Conservation (phyloP, 805 yeast genomes). For the Zygosaccharomyces gambellarensis region DNA sequence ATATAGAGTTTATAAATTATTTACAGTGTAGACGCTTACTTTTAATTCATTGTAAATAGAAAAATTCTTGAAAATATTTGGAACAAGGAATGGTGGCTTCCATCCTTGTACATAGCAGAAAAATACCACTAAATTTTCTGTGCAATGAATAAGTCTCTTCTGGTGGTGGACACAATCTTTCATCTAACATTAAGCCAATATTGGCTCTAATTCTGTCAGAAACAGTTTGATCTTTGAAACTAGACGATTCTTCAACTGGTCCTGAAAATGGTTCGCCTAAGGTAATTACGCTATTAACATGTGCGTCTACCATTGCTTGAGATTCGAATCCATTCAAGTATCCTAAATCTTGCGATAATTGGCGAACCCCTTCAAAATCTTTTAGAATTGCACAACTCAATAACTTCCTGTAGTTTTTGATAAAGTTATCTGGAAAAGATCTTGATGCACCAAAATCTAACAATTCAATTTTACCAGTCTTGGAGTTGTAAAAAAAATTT, state of each 20-base stretch:
- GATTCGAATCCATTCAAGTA: conserved; percentile 90
- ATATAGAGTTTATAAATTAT: not conserved
- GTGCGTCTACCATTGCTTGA: conserved; percentile 83
- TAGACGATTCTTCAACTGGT: conserved; percentile 41
- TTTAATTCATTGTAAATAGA: conserved; percentile 42
- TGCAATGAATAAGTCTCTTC: conserved; percentile 97
- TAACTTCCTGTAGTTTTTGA: conserved; percentile 60
- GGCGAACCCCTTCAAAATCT: conserved; percentile 60
- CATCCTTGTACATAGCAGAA: conserved; percentile 79
- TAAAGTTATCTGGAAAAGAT: conserved; percentile 64
- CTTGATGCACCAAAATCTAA: conserved; percentile 96
- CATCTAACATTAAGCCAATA: conserved; percentile 83
- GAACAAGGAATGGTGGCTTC: conserved; percentile 80
- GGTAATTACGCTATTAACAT: conserved; percentile 82
- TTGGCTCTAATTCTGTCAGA: conserved; percentile 89
- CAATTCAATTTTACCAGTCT: conserved; percentile 71
- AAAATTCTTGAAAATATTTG: conserved; percentile 66
- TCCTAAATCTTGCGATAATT: conserved; percentile 69
- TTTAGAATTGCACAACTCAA: conserved; percentile 68
- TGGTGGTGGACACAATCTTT: conserved; percentile 94
- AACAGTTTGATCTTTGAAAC: conserved; percentile 81
- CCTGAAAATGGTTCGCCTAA: conserved; percentile 90
- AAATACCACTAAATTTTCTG: conserved; percentile 91
- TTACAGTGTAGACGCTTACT: not conserved
- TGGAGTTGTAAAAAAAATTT: conserved; percentile 76